phyloP scores from a whole-genome alignment of 805 yeast species.

The Yamadazyma kitorensis region DNA sequence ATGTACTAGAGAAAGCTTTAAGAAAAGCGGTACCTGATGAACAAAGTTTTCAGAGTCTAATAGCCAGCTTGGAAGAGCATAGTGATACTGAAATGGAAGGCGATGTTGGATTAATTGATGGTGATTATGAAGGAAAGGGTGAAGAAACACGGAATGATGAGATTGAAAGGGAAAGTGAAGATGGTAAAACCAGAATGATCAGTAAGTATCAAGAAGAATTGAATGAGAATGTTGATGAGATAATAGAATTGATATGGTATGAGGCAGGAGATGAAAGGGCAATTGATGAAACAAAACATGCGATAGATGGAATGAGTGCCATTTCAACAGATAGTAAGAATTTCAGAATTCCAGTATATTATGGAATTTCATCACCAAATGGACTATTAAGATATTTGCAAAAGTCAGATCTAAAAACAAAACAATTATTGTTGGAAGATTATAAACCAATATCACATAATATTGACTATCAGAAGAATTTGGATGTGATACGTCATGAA shows the following conservation, averaged over 20 bases:
- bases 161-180: background rate
- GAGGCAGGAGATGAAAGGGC: conserved; percentile 3
- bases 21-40: background rate
- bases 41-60: too few species aligned
- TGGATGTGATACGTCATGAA: conserved; percentile 3
- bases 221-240: conserved; percentile 5
- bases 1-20: conserved; percentile 2
- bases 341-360: conserved; percentile 5
- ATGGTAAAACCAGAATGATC: too few species aligned
- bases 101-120: background rate
- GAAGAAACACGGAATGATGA: background rate
- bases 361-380: conserved; percentile 11
- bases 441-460: conserved; percentile 3
- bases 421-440: conserved; percentile 2
- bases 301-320: conserved; percentile 14
- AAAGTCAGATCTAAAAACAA: conserved; percentile 4
- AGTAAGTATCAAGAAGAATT: too few species aligned
- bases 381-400: conserved; percentile 9
- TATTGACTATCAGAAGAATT: too few species aligned
- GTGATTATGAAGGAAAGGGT: conserved; percentile 4
- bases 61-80: too few species aligned
- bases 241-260: conserved; percentile 6
- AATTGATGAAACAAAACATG: conserved; percentile 1
- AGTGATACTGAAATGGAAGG: background rate
- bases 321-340: conserved; percentile 7